Conservation (phyloP, 2,329 filamentous ascomycete genomes). For the Xylariaceae sp. region DNA sequence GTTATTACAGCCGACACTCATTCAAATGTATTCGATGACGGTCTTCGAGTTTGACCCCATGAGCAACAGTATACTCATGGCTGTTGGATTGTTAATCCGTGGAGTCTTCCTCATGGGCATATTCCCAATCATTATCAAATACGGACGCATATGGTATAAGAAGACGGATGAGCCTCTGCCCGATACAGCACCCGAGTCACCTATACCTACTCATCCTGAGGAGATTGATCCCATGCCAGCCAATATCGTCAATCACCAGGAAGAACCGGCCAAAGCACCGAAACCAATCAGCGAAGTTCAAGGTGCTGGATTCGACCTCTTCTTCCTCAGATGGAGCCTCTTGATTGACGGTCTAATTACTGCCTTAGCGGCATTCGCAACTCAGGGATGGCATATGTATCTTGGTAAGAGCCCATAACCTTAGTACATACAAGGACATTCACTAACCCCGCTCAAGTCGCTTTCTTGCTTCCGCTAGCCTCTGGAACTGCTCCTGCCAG, state of each 20-base stretch:
- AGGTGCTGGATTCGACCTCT: slow-evolving; percentile 23
- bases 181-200: slow-evolving; percentile 10
- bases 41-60: slow-evolving; percentile 20
- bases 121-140: slow-evolving; percentile 24
- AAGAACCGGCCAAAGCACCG: slow-evolving; percentile 20
- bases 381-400: slow-evolving; percentile 24
- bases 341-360: slow-evolving; percentile 22
- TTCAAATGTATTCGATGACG: slow-evolving; percentile 26
- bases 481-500: slow-evolving; percentile 24
- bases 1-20: slow-evolving; percentile 19
- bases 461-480: slow-evolving; percentile 22
- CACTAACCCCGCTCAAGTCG: slow-evolving; percentile 14
- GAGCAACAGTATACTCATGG: slow-evolving; percentile 22
- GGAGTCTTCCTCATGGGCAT: slow-evolving; percentile 26
- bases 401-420: slow-evolving; percentile 13
- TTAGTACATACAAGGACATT: neutral
- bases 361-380: slow-evolving; percentile 20
- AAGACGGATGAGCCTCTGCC: slow-evolving; percentile 1
- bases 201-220: slow-evolving; percentile 17
- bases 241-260: slow-evolving; percentile 8
- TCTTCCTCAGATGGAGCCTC: slow-evolving; percentile 23
- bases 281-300: slow-evolving; percentile 13
- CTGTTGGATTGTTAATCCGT: slow-evolving; percentile 16
- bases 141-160: slow-evolving; percentile 18
- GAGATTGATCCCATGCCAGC: slow-evolving; percentile 18